phyloP scores from a whole-genome alignment of 306 rosid genomes.

The Prunus davidiana region DNA sequence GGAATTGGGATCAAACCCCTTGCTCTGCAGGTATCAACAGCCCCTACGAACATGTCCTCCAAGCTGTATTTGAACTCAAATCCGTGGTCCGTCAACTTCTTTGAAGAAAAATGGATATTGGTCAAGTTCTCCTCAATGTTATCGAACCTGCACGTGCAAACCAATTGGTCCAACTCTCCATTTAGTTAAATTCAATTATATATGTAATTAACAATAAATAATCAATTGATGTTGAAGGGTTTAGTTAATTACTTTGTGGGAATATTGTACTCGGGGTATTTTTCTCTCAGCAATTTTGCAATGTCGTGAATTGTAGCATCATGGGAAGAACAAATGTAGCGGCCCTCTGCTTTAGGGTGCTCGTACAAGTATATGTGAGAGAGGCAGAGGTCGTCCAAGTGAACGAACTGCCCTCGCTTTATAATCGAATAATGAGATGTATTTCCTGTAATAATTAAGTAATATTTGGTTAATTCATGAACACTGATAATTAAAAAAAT shows the following conservation, averaged over 20 bases:
- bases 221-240: not conserved
- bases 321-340: constrained; percentile 56
- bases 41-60: constrained; percentile 68
- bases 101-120: constrained; percentile 47
- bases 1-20: constrained; percentile 47
- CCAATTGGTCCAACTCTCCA: not conserved
- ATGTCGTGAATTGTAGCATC: constrained; percentile 61
- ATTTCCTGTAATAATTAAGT: constrained; percentile 33
- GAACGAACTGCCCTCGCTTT: constrained; percentile 62
- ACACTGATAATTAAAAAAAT: not conserved
- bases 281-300: constrained; percentile 47
- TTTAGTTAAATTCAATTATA: not conserved
- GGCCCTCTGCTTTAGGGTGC: constrained; percentile 60
- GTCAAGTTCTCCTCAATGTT: constrained; percentile 56
- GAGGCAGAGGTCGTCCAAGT: constrained; percentile 66
- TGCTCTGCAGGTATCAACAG: constrained; percentile 52
- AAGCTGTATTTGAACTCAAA: constrained; percentile 61
- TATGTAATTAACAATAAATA: not conserved
- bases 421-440: constrained; percentile 55
- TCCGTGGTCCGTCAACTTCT: constrained; percentile 59
- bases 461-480: not conserved
- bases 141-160: constrained; percentile 39
- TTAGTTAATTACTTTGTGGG: constrained; percentile 54
- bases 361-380: constrained; percentile 61
- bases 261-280: constrained; percentile 49